Percentiles rank a stretch among this genome's conserved stretches.
Conservation (phyloP, 345 rosid genomes). For the Firmiana major region DNA sequence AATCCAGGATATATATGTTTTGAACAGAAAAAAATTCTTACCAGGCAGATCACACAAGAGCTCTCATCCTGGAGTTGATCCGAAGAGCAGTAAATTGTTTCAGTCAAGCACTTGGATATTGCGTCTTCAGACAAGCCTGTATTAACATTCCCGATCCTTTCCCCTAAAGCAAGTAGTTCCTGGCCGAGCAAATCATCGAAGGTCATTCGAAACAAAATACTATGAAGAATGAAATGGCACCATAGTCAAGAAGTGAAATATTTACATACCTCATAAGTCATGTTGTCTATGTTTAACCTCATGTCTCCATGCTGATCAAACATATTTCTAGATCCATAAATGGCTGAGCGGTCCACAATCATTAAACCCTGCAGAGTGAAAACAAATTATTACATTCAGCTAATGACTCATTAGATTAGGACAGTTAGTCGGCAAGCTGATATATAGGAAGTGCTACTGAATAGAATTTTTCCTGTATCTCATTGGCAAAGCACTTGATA, state of each 20-base stretch:
- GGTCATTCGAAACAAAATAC: background rate
- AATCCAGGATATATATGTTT: background rate
- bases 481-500: background rate
- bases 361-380: slow-evolving; percentile 49
- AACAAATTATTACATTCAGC: background rate
- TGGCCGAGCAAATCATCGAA: slow-evolving; percentile 27
- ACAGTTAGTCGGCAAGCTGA: background rate
- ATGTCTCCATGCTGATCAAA: slow-evolving; percentile 76
- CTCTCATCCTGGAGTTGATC: slow-evolving; percentile 47
- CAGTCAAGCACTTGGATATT: slow-evolving; percentile 55
- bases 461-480: background rate
- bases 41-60: slow-evolving; percentile 81
- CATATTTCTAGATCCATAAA: slow-evolving; percentile 50
- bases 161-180: slow-evolving; percentile 87
- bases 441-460: background rate
- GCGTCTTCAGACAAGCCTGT: slow-evolving; percentile 69
- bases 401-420: background rate
- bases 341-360: slow-evolving; percentile 46
- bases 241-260: background rate
- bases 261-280: slow-evolving; percentile 73
- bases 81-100: slow-evolving; percentile 32
- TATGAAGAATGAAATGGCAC: background rate
- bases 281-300: slow-evolving; percentile 82
- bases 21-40: slow-evolving; percentile 27
- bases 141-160: slow-evolving; percentile 79